Percentiles rank a stretch among this genome's conserved stretches.
Evolutionary conservation across 225 moss, liverwort and hornwort genomes (phyloP).

Genomic region (Rhytidiadelphus loreus): DNA sequence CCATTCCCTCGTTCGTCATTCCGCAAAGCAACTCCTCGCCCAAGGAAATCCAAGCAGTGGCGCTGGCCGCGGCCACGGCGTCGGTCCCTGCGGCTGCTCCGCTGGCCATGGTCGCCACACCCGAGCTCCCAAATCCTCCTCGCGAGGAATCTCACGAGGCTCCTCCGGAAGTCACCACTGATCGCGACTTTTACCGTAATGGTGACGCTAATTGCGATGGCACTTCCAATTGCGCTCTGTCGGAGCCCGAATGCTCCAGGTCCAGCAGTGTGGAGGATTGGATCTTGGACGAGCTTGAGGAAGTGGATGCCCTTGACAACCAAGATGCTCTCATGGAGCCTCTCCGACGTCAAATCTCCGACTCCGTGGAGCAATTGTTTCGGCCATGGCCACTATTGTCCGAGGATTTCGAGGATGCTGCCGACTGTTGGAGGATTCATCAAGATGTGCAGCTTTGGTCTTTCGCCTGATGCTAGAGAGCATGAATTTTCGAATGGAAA

Average conservation of each 20-base stretch:
- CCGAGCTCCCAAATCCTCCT: neutral
- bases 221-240: neutral
- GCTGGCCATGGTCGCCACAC: neutral
- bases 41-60: constrained; percentile 28
- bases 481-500: neutral
- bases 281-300: neutral
- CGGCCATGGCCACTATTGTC: neutral
- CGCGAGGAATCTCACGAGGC: neutral
- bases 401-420: neutral
- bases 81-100: constrained; percentile 6
- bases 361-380: neutral
- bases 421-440: neutral
- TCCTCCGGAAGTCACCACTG: neutral
- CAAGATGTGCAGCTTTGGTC: neutral
- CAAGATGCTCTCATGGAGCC: neutral
- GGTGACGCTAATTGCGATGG: too few relatives aligned
- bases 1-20: constrained; percentile 8
- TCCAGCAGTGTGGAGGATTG: neutral
- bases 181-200: neutral
- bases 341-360: neutral
- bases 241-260: neutral
- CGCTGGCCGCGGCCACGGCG: constrained; percentile 23
- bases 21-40: constrained; percentile 2
- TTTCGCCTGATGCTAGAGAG: neutral
- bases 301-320: neutral